Base-by-base conservation (phyloP, 768 basidiomycete species). In the Podaxis sp. region DNA sequence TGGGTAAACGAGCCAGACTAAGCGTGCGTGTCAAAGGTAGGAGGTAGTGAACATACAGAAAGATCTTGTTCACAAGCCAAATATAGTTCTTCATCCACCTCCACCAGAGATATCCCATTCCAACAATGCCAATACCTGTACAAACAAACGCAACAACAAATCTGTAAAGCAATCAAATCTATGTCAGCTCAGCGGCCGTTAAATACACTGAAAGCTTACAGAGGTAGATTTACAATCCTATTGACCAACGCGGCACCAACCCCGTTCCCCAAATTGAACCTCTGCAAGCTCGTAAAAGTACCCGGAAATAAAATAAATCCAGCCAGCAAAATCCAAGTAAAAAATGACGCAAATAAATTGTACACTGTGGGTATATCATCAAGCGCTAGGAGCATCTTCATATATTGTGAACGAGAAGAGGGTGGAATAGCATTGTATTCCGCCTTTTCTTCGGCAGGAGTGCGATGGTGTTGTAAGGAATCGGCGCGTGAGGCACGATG, bases 221-320 rank as follows among this genome's bases (percentile, higher is more conserved):
- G 67, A 41, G 84, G 77, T 4, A 83, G 57, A 58, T 81, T 68
- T 24, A 79, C 74, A 55, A 86, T 70, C 6, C 74, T 69, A 36
- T 68, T 66, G 44, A 84, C 64, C 53, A 81, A 67, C 13, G 68
- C 55, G 24, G 71, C 71, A 51, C 73, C 72, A 5, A 80, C 65
- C 10, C 74, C 74, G 41, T 58, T 71, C 63, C 67, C 71, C 13
- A 65, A 62, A 28, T 75, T 67, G 10, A 71, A 50, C 48, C 68
- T 75, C 60, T 76, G 74, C 72, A 81, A 75, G 58, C 80, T 85
- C 10, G 80, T 76, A 70, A 87, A 87, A 6, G 86, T 87, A 55
- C 84, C 83, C 2, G 86, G 86, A 65, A 87, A 85, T 30, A 87
- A 75, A 17, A 87, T 73, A 68, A 87, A 87, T 7, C 86, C 86